These are phyloP conservation scores for Populus hybrid DNA, from an alignment of 441 rosid species.

Conservation along the genomic window DNA sequence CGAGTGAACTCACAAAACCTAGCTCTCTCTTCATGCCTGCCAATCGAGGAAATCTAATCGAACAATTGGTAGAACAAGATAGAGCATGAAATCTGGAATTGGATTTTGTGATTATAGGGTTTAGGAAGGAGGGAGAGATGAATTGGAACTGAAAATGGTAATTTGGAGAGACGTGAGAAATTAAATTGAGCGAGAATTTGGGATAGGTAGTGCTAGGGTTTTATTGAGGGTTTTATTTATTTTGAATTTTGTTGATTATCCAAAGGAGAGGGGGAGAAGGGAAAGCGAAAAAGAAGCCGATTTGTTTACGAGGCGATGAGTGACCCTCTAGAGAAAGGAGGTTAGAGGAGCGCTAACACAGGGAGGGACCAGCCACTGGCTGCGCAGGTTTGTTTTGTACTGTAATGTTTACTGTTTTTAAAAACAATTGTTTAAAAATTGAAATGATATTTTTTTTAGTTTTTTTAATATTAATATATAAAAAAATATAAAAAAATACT, in stretches of 20 bases:
- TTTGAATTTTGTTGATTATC: background rate
- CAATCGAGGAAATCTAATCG: background rate
- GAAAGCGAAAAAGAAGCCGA: background rate
- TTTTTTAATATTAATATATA: too few relatives aligned
- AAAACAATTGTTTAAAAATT: too few relatives aligned
- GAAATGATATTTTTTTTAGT: too few relatives aligned
- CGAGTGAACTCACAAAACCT: conserved; percentile 16
- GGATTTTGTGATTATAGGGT: background rate
- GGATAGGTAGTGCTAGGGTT: background rate
- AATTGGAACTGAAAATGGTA: background rate
- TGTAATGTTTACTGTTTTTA: too few relatives aligned
- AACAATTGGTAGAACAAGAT: background rate
- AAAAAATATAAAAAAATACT: too few relatives aligned
- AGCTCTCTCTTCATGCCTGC: conserved; percentile 53
- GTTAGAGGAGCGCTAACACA: background rate
- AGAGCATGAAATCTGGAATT: background rate
- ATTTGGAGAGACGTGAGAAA: background rate
- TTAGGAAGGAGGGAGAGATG: background rate
- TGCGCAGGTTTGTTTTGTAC: background rate
- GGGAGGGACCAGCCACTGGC: background rate
- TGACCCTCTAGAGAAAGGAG: background rate
- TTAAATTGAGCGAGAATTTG: background rate
- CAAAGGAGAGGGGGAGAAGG: background rate
- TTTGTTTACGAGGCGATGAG: background rate
- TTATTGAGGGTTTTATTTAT: conserved; percentile 4